A percentile compares a stretch with the other conserved stretches of the same genome.
Conservation (phyloP, 345 rosid genomes). For the Anastatica hierochuntica region DNA sequence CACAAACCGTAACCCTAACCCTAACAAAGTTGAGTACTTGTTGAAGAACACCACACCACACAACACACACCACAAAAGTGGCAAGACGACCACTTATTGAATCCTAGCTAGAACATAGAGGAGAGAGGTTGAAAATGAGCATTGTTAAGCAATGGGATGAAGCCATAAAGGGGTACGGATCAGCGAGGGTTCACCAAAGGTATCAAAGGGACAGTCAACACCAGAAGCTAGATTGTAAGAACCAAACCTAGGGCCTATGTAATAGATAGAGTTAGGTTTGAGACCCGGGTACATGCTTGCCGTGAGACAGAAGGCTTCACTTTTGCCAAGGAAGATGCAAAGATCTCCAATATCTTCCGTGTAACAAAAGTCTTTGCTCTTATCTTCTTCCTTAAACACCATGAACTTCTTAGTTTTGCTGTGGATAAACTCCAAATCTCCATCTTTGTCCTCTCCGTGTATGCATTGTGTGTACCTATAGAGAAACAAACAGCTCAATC, state of each 20-base stretch:
- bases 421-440: neutral
- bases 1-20: no score
- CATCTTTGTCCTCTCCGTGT: neutral
- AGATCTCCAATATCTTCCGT: conserved; percentile 16
- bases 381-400: conserved; percentile 16
- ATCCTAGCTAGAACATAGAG: no score
- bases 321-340: conserved; percentile 12
- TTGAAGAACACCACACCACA: no score
- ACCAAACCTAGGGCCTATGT: neutral
- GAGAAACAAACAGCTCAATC: neutral
- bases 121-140: neutral
- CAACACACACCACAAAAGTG: no score
- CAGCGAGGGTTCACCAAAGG: neutral
- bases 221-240: conserved; percentile 1
- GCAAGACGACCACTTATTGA: no score
- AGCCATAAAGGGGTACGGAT: neutral
- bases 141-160: neutral
- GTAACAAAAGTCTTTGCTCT: conserved; percentile 9
- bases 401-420: conserved; percentile 1
- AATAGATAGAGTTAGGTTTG: conserved; percentile 15
- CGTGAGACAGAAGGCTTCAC: conserved; percentile 9
- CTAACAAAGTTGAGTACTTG: no score
- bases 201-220: neutral
- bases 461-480: neutral
- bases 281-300: conserved; percentile 2